Evolutionary conservation across 192 early-diverging fungal genomes (phyloP).

Genomic region (Mortierella alpina): DNA sequence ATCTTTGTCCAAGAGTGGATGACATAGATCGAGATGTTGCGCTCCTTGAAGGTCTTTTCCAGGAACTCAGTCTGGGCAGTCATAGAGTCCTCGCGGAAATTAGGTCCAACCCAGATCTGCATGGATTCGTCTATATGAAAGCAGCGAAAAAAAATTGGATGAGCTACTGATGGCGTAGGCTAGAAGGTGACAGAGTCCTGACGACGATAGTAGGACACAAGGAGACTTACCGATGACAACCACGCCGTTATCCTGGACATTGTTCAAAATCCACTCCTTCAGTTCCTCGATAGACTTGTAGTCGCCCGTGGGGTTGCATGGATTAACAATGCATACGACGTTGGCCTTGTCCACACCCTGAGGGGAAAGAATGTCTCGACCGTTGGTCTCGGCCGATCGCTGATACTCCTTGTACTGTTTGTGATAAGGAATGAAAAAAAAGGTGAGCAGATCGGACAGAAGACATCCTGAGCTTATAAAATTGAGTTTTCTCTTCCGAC

Average conservation of each 20-base stretch:
- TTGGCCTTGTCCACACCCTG: conserved; percentile 68
- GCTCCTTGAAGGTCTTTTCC: conserved; percentile 65
- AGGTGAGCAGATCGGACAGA: neutral
- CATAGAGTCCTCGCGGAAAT: conserved; percentile 87
- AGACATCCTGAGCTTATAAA: neutral
- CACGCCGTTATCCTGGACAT: conserved; percentile 80
- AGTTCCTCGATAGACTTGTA: conserved; percentile 80
- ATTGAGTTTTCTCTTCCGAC: too few relatives aligned
- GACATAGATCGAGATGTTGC: conserved; percentile 82
- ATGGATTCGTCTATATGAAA: conserved; percentile 82
- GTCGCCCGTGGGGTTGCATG: conserved; percentile 93
- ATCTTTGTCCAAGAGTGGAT: conserved; percentile 97
- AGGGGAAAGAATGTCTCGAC: conserved; percentile 71
- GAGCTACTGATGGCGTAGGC: neutral
- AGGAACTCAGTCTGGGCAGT: conserved; percentile 78
- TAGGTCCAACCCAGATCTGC: conserved; percentile 90
- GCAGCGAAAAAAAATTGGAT: conserved; percentile 1
- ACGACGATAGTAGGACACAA: neutral
- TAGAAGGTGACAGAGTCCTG: neutral
- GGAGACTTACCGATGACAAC: conserved; percentile 86
- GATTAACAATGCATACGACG: conserved; percentile 88
- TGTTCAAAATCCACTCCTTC: conserved; percentile 81
- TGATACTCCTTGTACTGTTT: conserved; percentile 90
- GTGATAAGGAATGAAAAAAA: conserved; percentile 2
- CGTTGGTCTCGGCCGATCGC: conserved; percentile 82